Base-by-base conservation (phyloP, 2,329 filamentous ascomycete species). In the Alternaria triticimaculans region DNA sequence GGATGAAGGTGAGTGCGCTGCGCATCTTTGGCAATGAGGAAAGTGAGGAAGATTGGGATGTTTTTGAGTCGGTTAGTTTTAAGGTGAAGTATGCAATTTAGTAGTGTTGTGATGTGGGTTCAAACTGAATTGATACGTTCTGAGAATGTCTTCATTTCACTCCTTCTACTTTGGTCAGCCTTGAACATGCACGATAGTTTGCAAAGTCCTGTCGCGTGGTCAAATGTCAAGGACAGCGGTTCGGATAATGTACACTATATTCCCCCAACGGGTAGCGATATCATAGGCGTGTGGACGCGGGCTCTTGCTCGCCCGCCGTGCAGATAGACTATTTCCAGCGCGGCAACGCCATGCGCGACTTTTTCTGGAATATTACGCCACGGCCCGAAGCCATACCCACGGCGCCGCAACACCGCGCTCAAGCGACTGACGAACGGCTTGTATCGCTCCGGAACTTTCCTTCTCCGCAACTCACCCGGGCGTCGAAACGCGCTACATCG, bases 1-100 rank as follows among this genome's bases (percentile, higher is more conserved):
- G 33, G 6, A 30, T 73, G 18, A 58, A 61, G 14, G 51, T 67
- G 1, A 60, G 33, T 45, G 69, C 66, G 33, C 21, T 73, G 55
- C 64, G 60, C 18, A 68, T 72, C 1, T 58, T 58, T 3, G 55
- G 60, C 1, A 12, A 54, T 18, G 48, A 43, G 21, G 15, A 48
- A 2, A 3, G 41, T 10, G 14, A 48, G 6, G 60, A 54, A 14
- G 48, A 58, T 48, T 58, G 60, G 48, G 60, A 58, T 18, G 9
- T 41, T 3, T 14, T 54, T 6, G 41, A 62, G 10, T 23, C 60
- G 3, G n/a, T 26, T 15, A 14, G 20, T 25, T 33, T 56, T 11
- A 4, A 6, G 2, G 30, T 56, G 9, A 30, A 9, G 25, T 56
- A 56, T 28, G 28, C 49, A 1, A 6, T 9, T 14, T 37, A 37